Base-by-base conservation (phyloP, 2,329 filamentous ascomycete species). In the Elsinoe batatas region DNA sequence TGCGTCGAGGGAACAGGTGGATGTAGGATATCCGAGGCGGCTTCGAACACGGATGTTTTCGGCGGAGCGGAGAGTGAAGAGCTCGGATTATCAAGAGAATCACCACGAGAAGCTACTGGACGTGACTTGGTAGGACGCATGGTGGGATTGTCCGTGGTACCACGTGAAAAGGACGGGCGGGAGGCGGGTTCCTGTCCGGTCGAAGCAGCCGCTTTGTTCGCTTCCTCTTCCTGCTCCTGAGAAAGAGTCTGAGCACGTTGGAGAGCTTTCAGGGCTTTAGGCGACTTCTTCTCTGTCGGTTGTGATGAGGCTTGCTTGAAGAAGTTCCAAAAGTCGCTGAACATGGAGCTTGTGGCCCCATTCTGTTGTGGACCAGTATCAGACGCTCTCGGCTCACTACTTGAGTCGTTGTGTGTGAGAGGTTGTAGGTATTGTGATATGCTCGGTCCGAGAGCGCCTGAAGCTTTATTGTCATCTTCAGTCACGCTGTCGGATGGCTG, bases 21-120 rank as follows among this genome's bases (percentile, higher is more conserved):
- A 67, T 91, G 94, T 38, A 98, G 79, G 2, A 98, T 74, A 68
- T 98, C 91, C 10, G 90, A 88, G 0, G 93, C 93, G 3, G 91
- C 91, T 72, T 98, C 93, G 58, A 98, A 95, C 60, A 98, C 87
- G 0, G 88, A 94, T 0, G 93, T 97, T 63, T 82, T 86, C 0
- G 93, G 93, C 3, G 93, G 93, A 6, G 88, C 85, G 53, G 80
- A 76, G 55, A 86, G 68, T 44, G 72, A 70, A 49, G 64, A 62
- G 6, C 15, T 13, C 7, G 69, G 64, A 38, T 78, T 74, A 46
- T 77, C 72, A 36, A 76, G 61, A 3, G 78, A 78, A 58, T 78
- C 74, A 6, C 78, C 78, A 55, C 76, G 69, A 3, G 76, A 74
- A 3, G 72, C 71, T 33, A 64, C 62, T 3, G 74, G 75, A 54